Conservation (phyloP, 306 rosid species). For the Malus domestica region DNA sequence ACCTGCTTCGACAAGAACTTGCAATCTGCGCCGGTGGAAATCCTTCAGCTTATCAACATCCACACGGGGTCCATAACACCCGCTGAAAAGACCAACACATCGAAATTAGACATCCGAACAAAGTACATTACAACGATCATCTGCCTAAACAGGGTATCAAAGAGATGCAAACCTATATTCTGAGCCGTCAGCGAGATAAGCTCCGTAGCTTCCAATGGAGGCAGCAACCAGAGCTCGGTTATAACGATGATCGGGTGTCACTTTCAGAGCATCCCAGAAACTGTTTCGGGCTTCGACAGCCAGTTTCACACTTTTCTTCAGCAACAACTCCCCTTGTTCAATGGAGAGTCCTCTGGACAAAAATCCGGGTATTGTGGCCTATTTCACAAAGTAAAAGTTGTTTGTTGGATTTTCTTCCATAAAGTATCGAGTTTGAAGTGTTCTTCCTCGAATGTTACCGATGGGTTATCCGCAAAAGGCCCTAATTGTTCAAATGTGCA, state of each 20-base stretch:
- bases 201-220: slow-evolving; percentile 91
- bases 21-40: slow-evolving; percentile 83
- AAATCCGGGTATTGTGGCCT: slow-evolving; percentile 84
- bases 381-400: neutral
- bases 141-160: too few relatives aligned
- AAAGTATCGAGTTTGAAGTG: too few relatives aligned
- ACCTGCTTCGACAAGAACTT: slow-evolving; percentile 65
- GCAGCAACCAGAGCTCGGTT: slow-evolving; percentile 77
- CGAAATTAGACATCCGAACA: neutral
- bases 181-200: slow-evolving; percentile 96
- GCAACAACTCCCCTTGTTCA: slow-evolving; percentile 58
- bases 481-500: neutral
- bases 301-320: slow-evolving; percentile 61
- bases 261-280: slow-evolving; percentile 51
- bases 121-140: neutral
- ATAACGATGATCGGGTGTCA: slow-evolving; percentile 34
- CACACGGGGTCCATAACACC: slow-evolving; percentile 57
- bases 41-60: slow-evolving; percentile 68
- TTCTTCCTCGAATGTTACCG: too few relatives aligned
- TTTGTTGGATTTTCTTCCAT: too few relatives aligned
- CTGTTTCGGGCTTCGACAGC: slow-evolving; percentile 79
- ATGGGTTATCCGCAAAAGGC: too few relatives aligned
- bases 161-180: slow-evolving; percentile 58
- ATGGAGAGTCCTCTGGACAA: slow-evolving; percentile 57
- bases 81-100: slow-evolving; percentile 31